Base-by-base conservation (phyloP, 2,329 filamentous ascomycete species). In the Colletotrichum siamense region DNA sequence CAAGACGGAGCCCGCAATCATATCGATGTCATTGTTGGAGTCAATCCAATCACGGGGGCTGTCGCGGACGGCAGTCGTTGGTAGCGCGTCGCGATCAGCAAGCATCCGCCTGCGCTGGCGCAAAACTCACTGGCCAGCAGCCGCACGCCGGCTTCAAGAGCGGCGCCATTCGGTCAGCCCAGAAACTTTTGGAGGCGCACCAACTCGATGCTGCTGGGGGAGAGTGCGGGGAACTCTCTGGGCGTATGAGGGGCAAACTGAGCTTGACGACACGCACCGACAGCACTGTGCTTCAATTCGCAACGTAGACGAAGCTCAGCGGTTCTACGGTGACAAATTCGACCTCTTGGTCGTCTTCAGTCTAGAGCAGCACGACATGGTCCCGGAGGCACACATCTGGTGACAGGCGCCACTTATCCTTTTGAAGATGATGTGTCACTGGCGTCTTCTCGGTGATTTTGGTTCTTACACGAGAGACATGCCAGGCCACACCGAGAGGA, bases 51-150 rank as follows among this genome's bases (percentile, higher is more conserved):
- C 71, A 71, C n/a, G 55, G 66, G 30, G n/a, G 62, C 28, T 39
- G 61, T 30, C 24, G n/a, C 9, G 30, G 36, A 69, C 75, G 75
- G 72, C 61, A 71, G 49, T 75, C 72, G 16, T 36, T 39, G 55
- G 66, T 75, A 66, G 66, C 71, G 49, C 75, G 55, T 66, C 59
- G 75, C 61, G 71, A 77, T 71, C 71, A 69, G 74, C 70, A 71
- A 39, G 66, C 66, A 39, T 65, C 70, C 70, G 59, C 49, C 64
- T 73, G 44, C 70, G 70, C 73, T 73, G 64, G 63, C 64, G 64
- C 22, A 34, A n/a, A 30, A 22, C 62, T 65, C 32, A 49, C 73
- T 73, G 70, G 34, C 69, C 65, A 32, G 61, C 64, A 69, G 64
- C 69, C 63, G 55, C 63, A 73, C 30, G 28, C 26, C 69, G 63